These are phyloP conservation scores for Avena sativa DNA, from an alignment of 176 grass and related monocot species.

Conservation along the genomic window DNA sequence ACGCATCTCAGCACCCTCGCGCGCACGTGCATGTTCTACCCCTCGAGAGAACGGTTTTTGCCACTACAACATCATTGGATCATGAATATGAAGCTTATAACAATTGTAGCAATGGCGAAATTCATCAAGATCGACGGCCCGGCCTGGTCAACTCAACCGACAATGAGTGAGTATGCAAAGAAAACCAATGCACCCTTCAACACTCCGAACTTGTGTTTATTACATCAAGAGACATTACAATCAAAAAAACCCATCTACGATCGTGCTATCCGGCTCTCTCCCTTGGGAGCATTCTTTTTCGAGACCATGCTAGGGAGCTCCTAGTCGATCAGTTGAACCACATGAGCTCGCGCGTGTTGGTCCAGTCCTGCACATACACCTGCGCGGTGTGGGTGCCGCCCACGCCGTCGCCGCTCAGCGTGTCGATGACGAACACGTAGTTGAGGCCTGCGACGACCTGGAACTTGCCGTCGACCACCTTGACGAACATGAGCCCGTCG, in stretches of 20 bases:
- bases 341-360: background rate
- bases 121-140: too few species aligned
- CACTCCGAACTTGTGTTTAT: background rate
- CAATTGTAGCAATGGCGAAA: too few species aligned
- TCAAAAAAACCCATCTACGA: background rate
- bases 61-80: too few species aligned
- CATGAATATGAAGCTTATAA: too few species aligned
- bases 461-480: constrained; percentile 17
- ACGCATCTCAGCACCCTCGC: too few species aligned
- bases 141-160: too few species aligned
- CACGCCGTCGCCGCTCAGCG: background rate
- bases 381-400: constrained; percentile 25
- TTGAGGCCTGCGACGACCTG: constrained; percentile 46
- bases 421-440: constrained; percentile 44
- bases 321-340: background rate
- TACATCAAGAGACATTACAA: background rate
- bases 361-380: constrained; percentile 9
- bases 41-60: too few species aligned
- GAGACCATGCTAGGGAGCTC: background rate
- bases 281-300: background rate
- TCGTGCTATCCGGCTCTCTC: background rate
- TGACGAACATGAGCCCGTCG: constrained; percentile 34
- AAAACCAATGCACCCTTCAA: too few species aligned
- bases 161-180: too few species aligned
- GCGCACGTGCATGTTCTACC: too few species aligned